Conservation (phyloP, 306 rosid genomes). For the Cucumis cinereus region DNA sequence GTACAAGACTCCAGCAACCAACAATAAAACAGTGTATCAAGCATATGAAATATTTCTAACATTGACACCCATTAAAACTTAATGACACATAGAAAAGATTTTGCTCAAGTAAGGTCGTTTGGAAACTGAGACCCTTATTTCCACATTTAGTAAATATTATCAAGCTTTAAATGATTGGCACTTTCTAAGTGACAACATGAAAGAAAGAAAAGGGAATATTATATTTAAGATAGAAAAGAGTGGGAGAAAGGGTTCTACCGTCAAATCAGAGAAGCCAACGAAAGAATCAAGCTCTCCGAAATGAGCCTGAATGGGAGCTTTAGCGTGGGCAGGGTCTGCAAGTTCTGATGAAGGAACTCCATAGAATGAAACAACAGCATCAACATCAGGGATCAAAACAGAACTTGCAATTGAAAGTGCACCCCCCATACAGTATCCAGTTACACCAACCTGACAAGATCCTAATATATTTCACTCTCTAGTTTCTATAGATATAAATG, state of each 20-base stretch:
- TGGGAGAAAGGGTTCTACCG: conserved; percentile 31
- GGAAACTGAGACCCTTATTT: background rate
- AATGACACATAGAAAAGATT: background rate
- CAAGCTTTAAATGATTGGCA: background rate
- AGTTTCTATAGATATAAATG: background rate
- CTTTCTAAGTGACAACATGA: background rate
- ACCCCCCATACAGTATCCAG: conserved; percentile 98
- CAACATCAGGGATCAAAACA: conserved; percentile 66
- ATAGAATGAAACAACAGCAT: conserved; percentile 87
- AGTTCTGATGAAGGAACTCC: conserved; percentile 82
- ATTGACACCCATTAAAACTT: background rate
- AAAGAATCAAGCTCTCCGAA: conserved; percentile 81
- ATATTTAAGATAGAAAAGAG: background rate
- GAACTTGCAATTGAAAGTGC: conserved; percentile 97
- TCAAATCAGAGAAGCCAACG: conserved; percentile 89
- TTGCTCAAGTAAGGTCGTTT: background rate
- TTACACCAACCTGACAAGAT: conserved; percentile 65
- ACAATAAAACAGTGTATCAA: background rate
- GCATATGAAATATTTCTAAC: background rate
- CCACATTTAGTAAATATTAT: background rate
- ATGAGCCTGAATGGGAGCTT: conserved; percentile 91
- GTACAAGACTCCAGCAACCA: background rate
- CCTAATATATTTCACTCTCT: background rate
- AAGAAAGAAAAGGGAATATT: background rate
- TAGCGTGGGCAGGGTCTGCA: conserved; percentile 84